A percentile compares a stretch with the other conserved stretches of the same genome.
Conservation (phyloP, 768 basidiomycete genomes). For the Boletus reticuloceps region DNA sequence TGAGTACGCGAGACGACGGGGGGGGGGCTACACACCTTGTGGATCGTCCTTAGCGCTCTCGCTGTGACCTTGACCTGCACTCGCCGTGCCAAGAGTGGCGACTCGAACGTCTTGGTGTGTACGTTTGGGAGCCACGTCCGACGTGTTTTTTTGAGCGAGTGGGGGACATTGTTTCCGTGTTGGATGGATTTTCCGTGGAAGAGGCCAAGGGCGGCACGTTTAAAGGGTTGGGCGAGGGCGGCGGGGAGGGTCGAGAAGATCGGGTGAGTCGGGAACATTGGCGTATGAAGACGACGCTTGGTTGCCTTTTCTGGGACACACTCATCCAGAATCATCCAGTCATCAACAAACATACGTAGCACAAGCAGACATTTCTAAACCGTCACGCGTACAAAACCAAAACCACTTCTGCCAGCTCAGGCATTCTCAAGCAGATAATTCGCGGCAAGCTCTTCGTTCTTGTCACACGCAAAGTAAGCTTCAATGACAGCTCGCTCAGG, state of each 20-base stretch:
- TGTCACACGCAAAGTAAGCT: constrained; percentile 8
- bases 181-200: constrained; percentile 80
- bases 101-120: constrained; percentile 70
- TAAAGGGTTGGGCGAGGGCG: constrained; percentile 65
- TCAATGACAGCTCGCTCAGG: constrained; percentile 2
- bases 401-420: not conserved
- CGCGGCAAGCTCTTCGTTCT: constrained; percentile 5
- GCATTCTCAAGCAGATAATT: constrained; percentile 2
- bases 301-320: constrained; percentile 3
- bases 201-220: constrained; percentile 75
- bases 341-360: not conserved
- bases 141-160: constrained; percentile 85
- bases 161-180: constrained; percentile 86
- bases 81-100: constrained; percentile 56
- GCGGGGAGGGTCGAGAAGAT: constrained; percentile 21
- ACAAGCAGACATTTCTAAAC: no score
- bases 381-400: not conserved
- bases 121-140: constrained; percentile 88
- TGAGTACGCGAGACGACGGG: no score
- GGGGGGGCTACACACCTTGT: constrained; percentile 54
- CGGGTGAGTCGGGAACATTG: constrained; percentile 24
- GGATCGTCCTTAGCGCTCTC: constrained; percentile 74
- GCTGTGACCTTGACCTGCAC: constrained; percentile 73
- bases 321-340: no score
- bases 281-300: not conserved